Evolutionary conservation across 345 rosid genomes (phyloP), one percentile per base, ranked within the genome.

Genomic region (Boechera stricta): DNA sequence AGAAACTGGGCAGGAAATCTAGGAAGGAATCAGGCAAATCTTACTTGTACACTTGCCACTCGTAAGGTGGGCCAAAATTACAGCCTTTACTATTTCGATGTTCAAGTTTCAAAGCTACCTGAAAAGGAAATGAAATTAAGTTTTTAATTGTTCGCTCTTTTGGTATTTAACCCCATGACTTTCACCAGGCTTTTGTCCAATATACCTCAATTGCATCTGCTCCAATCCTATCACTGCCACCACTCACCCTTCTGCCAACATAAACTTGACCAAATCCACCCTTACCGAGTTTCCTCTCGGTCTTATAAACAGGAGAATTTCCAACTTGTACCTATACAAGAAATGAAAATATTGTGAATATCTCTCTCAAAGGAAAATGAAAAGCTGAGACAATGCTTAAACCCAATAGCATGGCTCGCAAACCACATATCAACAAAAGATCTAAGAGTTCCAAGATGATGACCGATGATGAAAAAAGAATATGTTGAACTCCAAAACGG

Each of bases 251-350:
- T 78, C 92, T 84, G 63, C 99, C 99, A 53, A 95, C 93, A 86
- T 88, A 95, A 56, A 95, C 99, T 85, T 95, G 99, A 41, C 99
- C 98, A 83, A 95, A 95, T 53, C 99, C 99, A 81, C 99, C 99
- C 81, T 95, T 95, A 18, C 99, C 99, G 79, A 95, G 82, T 82
- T 90, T 95, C 80, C 87, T 90, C 57, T 88, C 99, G 2, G 86
- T 82, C 87, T 82, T 92, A 83, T 91, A 95, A 64, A 84, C 63
- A 67, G 98, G 98, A 74, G 99, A 95, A 71, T 83, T 87, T 12
- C 93, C 97, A 81, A 95, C 91, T 84, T 91, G 97, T 58, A 92
- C 97, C 99, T 95, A 78, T 21, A 80, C 54, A 31, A 16, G 24
- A 75, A 71, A 69, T 1, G 36, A 69, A 36, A 70, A 39, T 21